A percentile compares a stretch with the other conserved stretches of the same genome.
Conservation (phyloP, 2,329 filamentous ascomycete genomes). For the Onygenales sp. region DNA sequence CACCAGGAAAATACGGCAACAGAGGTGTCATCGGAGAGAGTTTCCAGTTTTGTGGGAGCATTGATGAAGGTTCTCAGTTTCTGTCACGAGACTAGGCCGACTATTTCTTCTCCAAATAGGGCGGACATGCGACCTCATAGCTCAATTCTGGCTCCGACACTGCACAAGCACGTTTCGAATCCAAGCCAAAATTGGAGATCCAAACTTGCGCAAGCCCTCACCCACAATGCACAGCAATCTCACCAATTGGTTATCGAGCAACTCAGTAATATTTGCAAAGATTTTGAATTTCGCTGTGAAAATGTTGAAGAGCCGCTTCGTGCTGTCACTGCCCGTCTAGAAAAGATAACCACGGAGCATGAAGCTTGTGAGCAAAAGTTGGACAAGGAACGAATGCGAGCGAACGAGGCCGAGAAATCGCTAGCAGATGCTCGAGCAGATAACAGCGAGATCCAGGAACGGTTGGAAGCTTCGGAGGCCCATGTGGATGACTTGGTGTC, state of each 20-base stretch:
- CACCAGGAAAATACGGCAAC: not conserved
- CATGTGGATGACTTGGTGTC: conserved; percentile 29
- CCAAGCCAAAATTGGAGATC: conserved; percentile 41
- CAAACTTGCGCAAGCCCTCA: conserved; percentile 36
- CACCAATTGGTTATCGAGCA: conserved; percentile 39
- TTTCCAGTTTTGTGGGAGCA: not conserved
- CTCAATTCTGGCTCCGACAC: not conserved
- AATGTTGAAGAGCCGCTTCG: conserved; percentile 46
- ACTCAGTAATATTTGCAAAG: conserved; percentile 45
- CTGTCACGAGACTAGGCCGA: too few relatives aligned
- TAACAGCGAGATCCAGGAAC: conserved; percentile 24
- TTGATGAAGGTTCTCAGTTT: not conserved
- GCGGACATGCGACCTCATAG: too few relatives aligned
- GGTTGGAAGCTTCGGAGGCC: conserved; percentile 28
- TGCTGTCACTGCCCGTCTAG: conserved; percentile 26
- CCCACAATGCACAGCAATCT: conserved; percentile 32
- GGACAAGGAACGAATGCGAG: conserved; percentile 26
- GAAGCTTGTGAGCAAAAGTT: conserved; percentile 26
- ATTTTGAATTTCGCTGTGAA: conserved; percentile 48
- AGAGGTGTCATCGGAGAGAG: not conserved
- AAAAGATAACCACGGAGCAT: conserved; percentile 25
- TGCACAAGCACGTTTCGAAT: conserved; percentile 6
- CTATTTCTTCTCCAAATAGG: not conserved
- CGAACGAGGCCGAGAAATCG: conserved; percentile 25
- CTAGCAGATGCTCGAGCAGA: conserved; percentile 33